phyloP scores from a whole-genome alignment of 257 asterid species.

The Rehmannia glutinosa region DNA sequence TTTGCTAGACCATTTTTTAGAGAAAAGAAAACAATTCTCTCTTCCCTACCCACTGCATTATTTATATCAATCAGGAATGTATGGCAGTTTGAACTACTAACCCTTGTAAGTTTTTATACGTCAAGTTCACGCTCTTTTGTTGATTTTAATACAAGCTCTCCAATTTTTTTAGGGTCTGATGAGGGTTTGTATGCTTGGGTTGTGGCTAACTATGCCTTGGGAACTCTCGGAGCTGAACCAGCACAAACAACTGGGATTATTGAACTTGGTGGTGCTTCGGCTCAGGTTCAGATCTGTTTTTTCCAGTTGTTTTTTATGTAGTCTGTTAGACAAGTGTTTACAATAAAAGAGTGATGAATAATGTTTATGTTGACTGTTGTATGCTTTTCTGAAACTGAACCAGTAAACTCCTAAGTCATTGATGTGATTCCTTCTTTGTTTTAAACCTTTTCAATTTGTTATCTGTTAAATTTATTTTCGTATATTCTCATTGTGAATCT shows the following conservation, averaged over 20 bases:
- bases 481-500: neutral
- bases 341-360: neutral
- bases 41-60: neutral
- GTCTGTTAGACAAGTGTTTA: neutral
- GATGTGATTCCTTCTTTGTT: neutral
- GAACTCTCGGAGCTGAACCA: slow-evolving; percentile 89
- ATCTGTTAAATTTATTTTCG: neutral
- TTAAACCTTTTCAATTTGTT: neutral
- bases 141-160: neutral
- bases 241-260: slow-evolving; percentile 84
- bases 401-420: neutral
- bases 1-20: neutral
- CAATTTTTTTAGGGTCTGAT: slow-evolving; percentile 67
- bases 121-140: neutral
- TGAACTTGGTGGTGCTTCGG: slow-evolving; percentile 99
- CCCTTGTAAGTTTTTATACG: neutral
- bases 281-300: slow-evolving; percentile 63
- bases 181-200: slow-evolving; percentile 99
- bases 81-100: slow-evolving; percentile 6
- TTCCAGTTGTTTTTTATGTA: slow-evolving; percentile 5
- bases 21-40: neutral
- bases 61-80: neutral
- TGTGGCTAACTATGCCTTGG: slow-evolving; percentile 95
- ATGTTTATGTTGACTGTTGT: neutral
- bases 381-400: slow-evolving; percentile 8